These are phyloP conservation scores for Tetracladium marchalianum DNA, from an alignment of 495 filamentous ascomycete species.

Conservation along the genomic window DNA sequence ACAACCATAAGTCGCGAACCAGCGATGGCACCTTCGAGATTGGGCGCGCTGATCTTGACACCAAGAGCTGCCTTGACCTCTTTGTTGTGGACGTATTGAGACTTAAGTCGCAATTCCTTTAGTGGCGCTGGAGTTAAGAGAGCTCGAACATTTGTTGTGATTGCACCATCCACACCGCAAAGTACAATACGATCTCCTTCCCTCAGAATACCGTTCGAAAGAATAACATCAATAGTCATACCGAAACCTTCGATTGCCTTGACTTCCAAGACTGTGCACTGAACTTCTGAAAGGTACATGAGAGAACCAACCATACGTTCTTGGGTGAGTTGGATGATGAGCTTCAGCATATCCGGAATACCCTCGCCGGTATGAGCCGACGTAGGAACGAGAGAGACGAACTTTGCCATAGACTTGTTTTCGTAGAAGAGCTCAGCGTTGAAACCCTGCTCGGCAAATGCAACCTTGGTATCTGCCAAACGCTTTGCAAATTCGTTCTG, in stretches of 20 bases:
- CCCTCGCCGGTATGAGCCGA: constrained; percentile 97
- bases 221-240: constrained; percentile 96
- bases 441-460: constrained; percentile 93
- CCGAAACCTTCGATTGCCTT: constrained; percentile 98
- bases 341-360: constrained; percentile 97
- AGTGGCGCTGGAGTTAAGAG: constrained; percentile 89
- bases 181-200: constrained; percentile 94
- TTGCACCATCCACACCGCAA: constrained; percentile 90
- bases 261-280: constrained; percentile 96
- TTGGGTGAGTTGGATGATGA: constrained; percentile 83
- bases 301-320: constrained; percentile 96
- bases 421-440: constrained; percentile 95
- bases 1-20: constrained; percentile 91
- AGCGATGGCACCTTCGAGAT: constrained; percentile 92
- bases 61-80: constrained; percentile 96
- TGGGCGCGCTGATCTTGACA: constrained; percentile 97
- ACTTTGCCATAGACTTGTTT: constrained; percentile 92
- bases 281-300: constrained; percentile 97
- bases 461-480: constrained; percentile 82
- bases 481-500: constrained; percentile 92
- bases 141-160: constrained; percentile 92
- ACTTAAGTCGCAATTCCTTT: constrained; percentile 88
- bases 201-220: constrained; percentile 89
- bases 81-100: constrained; percentile 95
- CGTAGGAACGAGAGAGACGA: constrained; percentile 91